Evolutionary conservation across 2,329 filamentous ascomycete species (phyloP).

Genomic region (Colletotrichum cereale): DNA sequence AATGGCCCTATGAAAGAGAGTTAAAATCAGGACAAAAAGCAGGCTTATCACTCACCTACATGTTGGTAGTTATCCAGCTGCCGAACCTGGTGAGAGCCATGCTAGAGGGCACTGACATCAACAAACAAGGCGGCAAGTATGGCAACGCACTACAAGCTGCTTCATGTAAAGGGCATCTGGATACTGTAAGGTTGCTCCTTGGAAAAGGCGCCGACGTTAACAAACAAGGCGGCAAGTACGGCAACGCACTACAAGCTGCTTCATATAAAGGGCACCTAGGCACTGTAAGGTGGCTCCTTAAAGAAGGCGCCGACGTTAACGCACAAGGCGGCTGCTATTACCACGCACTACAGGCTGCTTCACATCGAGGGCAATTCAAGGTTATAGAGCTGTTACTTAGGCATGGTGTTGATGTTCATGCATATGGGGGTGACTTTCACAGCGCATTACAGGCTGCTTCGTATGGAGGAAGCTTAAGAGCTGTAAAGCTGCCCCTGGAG

Average conservation of each 20-base stretch:
- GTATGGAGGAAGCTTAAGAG: neutral
- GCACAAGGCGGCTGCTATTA: neutral
- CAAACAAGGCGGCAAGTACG: neutral
- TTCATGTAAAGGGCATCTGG: neutral
- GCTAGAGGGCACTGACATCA: neutral
- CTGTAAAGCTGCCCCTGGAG: too few species aligned
- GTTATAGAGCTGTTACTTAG: neutral
- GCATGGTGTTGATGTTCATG: too few species aligned
- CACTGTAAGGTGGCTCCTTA: neutral
- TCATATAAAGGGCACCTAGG: fast-evolving
- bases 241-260: neutral
- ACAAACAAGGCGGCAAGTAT: neutral
- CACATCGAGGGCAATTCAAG: neutral
- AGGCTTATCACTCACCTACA: neutral
- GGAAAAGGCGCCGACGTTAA: constrained; percentile 3
- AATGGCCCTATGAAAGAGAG: too few species aligned
- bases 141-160: neutral
- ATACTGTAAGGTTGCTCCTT: neutral
- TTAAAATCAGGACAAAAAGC: too few species aligned
- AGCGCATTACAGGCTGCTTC: neutral
- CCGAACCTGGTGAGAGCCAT: neutral
- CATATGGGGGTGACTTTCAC: neutral
- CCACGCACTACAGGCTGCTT: neutral
- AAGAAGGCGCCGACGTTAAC: neutral
- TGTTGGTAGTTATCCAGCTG: neutral